Base-by-base conservation (phyloP, 305 asterid genomes). In the Fraxinus baroniana region DNA sequence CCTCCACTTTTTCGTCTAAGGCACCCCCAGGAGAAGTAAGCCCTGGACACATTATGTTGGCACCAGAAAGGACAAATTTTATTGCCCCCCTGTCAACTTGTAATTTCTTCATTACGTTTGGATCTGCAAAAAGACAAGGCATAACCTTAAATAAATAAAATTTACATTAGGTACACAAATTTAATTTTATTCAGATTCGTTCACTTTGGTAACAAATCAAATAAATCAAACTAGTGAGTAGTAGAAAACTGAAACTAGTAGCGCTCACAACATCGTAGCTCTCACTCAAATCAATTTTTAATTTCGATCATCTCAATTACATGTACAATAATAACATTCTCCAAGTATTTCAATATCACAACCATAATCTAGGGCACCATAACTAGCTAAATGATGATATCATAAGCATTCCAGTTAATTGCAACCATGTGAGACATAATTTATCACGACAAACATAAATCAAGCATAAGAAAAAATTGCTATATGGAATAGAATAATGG, bases 31-130 rank as follows among this genome's bases (percentile, higher is more conserved):
- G 95, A 85, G 99, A 96, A 12, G 99, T 96, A 71, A 96, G 98
- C 64, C 99, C 99, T 2, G 99, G 99, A 84, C 99, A 96, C 99
- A 96, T 96, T 85, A 96, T 94, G 90, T 96, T 96, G 84, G 99
- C 99, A 87, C 99, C 99, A 83, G 99, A 87, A 74, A 96, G 97
- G 78, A 96, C 98, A 90, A 88, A 94, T 87, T 82, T 93, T 83
- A 96, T 93, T 0, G 99, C 99, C 15, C 99, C 99, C 83, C 98
- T 88, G 84, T 96, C 99, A 87, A 96, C 99, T 91, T 96, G 98
- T 60, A 96, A 88, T 82, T 92, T 96, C 83, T 92, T 96, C 98
- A 96, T 96, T 86, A 96, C 92, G 86, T 92, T 86, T 81, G 99
- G 99, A 92, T 96, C 99, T 96, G 94, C 81, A 80, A 78, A 83